Conservation (phyloP, 2,329 filamentous ascomycete species). For the Sporothrix pallida region DNA sequence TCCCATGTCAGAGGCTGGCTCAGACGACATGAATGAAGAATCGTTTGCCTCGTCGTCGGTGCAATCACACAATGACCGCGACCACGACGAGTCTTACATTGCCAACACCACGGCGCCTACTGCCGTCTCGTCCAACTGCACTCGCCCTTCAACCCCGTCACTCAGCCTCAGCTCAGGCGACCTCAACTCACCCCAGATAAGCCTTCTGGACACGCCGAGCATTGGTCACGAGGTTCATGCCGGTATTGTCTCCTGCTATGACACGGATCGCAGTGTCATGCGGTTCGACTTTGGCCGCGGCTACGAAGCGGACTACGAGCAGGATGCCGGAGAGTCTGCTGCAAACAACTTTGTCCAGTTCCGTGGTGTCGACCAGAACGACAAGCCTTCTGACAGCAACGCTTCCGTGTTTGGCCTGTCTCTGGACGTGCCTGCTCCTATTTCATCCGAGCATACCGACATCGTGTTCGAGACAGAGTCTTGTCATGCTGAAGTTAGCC, state of each 20-base stretch:
- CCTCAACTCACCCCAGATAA: slow-evolving; percentile 29
- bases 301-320: slow-evolving; percentile 27
- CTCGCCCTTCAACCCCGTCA: slow-evolving; percentile 31
- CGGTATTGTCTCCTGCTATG: slow-evolving; percentile 12
- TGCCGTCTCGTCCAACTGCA: slow-evolving; percentile 2
- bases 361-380: neutral
- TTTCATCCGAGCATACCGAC: neutral
- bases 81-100: slow-evolving; percentile 21
- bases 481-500: too few species aligned
- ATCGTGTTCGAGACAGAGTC: slow-evolving; percentile 25
- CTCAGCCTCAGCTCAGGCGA: slow-evolving; percentile 30
- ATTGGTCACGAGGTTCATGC: neutral
- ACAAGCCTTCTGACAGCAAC: neutral
- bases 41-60: slow-evolving; percentile 14
- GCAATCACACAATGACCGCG: neutral
- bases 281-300: neutral
- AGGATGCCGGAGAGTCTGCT: neutral
- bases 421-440: neutral
- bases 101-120: slow-evolving; percentile 8
- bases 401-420: neutral
- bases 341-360: neutral
- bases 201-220: slow-evolving; percentile 30
- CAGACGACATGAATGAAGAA: slow-evolving; percentile 9
- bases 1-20: neutral
- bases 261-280: slow-evolving; percentile 7